Evolutionary conservation across 768 basidiomycete genomes (phyloP).

Genomic region (Boletus bicolor): DNA sequence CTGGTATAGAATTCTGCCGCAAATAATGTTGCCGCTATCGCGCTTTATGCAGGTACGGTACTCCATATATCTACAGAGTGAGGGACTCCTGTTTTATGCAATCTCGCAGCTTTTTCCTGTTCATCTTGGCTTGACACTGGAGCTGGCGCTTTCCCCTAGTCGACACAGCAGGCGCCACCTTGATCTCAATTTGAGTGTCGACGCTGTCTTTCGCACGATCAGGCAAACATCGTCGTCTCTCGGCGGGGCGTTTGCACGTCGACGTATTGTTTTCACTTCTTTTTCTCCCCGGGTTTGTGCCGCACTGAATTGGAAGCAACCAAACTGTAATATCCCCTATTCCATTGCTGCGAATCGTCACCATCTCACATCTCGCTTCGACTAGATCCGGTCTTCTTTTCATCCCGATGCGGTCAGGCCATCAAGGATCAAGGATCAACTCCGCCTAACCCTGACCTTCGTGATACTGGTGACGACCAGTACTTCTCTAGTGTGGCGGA

Average conservation of each 20-base stretch:
- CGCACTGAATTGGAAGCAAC: slow-evolving; percentile 97
- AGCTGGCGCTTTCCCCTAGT: slow-evolving; percentile 65
- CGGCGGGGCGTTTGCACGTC: slow-evolving; percentile 51
- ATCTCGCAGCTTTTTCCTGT: slow-evolving; percentile 51
- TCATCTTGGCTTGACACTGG: slow-evolving; percentile 73
- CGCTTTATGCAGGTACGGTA: slow-evolving; percentile 66
- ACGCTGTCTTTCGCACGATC: slow-evolving; percentile 80
- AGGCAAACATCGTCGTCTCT: slow-evolving; percentile 60
- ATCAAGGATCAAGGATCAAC: slow-evolving; percentile 38
- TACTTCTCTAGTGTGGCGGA: slow-evolving; percentile 73
- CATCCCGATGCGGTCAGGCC: slow-evolving; percentile 77
- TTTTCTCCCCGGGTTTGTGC: slow-evolving; percentile 89
- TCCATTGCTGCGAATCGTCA: slow-evolving; percentile 21
- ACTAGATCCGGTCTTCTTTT: slow-evolving; percentile 93
- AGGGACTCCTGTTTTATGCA: slow-evolving; percentile 5
- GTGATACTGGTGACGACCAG: slow-evolving; percentile 43
- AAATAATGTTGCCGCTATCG: slow-evolving; percentile 68
- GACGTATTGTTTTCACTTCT: slow-evolving; percentile 88
- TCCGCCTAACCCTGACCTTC: slow-evolving; percentile 34
- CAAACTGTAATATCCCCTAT: slow-evolving; percentile 67
- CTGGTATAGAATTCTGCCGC: slow-evolving; percentile 46
- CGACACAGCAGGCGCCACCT: slow-evolving; percentile 47
- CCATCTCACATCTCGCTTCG: slow-evolving; percentile 18
- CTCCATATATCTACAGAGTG: slow-evolving; percentile 1
- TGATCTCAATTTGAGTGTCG: slow-evolving; percentile 79